A percentile compares a stretch with the other conserved stretches of the same genome.
phyloP scores from a whole-genome alignment of 192 early-diverging fungal species.

The Podila minutissima region DNA sequence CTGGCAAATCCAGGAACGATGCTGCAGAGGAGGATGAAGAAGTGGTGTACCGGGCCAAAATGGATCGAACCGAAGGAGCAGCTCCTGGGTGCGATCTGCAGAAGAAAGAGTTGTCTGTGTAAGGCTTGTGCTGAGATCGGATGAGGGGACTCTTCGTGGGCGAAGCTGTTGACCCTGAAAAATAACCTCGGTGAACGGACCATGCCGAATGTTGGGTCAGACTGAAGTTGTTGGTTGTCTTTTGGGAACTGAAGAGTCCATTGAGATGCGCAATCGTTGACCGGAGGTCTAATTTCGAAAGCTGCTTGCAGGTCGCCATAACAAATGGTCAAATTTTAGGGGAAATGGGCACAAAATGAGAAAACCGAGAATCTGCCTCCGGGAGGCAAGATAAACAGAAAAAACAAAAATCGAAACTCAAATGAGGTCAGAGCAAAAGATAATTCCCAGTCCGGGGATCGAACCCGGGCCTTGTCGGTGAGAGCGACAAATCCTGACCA shows the following conservation, averaged over 20 bases:
- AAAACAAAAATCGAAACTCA: no score
- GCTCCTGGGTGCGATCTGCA: no score
- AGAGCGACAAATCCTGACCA: slow-evolving; percentile 56
- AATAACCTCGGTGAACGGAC: neutral
- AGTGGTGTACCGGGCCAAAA: neutral
- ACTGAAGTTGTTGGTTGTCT: neutral
- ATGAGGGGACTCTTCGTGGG: no score
- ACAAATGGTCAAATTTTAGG: no score
- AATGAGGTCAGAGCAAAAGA: neutral
- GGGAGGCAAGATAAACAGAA: no score
- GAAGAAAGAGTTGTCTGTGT: no score
- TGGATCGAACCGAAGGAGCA: no score
- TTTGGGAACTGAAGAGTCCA: neutral
- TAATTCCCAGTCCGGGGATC: slow-evolving; percentile 55
- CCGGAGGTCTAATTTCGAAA: slow-evolving; percentile 8
- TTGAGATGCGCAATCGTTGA: slow-evolving; percentile 12
- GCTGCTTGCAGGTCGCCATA: slow-evolving; percentile 16
- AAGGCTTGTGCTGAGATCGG: no score
- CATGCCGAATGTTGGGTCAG: neutral
- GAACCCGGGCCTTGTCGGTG: slow-evolving; percentile 57
- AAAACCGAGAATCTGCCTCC: no score
- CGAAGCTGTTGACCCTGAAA: no score
- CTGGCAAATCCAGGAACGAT: neutral
- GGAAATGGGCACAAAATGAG: no score
- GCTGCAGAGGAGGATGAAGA: neutral